Base-by-base conservation (phyloP, 106 monocot genomes). In the Apostasia shenzhenica region DNA sequence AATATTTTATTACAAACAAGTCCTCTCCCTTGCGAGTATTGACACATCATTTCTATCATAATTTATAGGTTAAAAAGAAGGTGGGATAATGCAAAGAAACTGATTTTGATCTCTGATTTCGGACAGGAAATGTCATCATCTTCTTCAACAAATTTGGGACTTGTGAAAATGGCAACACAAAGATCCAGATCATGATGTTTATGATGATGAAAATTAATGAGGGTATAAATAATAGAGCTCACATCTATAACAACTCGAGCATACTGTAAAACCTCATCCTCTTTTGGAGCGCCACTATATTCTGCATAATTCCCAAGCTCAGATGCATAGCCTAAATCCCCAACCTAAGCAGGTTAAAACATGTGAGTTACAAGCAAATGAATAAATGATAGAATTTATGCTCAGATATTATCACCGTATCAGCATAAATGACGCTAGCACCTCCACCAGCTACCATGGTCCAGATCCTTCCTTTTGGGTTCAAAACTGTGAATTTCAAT, bases 221-320 rank as follows among this genome's bases (percentile, higher is more conserved):
- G 7, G 45, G 11, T 4, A n/a, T 12, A 13, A 14, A 52, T 54
- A 45, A 55, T 26, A 42, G 62, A 8, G 40, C 83, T 75, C 59
- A 93, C 92, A 70, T 93, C 92, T 54, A 93, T 72, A 53, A 88
- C 83, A 14, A 93, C 83, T 77, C 92, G 76, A 14, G 92, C 88
- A 79, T 93, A 93, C 63, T 88, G 92, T 77, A 93, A 60, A 60
- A 93, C 92, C 81, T 89, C 92, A 11, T 93, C 92, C 68, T 93
- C 92, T 7, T 93, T 88, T 9, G 92, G 92, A 63, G 88, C 92
- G 6, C 92, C 92, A 76, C 92, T 93, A 61, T 93, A 93, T 59
- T 93, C 92, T 9, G 92, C 92, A 80, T 93, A 93, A 71, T 93
- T 93, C 65, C 92, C 92, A 55, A 93, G 85, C 70, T 93, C 92